These are phyloP conservation scores for Penicillium sp. DNA, from an alignment of 2,329 filamentous ascomycete species.

Conservation along the genomic window DNA sequence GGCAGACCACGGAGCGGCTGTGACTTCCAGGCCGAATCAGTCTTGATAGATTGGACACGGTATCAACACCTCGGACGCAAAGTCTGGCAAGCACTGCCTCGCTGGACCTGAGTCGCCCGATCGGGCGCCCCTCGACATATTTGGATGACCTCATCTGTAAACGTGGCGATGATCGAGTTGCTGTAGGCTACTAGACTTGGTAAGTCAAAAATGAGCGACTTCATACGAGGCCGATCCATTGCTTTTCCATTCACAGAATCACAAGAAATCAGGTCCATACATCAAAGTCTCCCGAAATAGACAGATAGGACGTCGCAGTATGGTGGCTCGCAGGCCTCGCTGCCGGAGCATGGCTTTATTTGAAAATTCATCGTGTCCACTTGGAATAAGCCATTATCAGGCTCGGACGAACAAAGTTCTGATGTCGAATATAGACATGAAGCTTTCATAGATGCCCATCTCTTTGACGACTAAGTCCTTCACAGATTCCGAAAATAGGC, in stretches of 20 bases:
- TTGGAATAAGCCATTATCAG: not conserved
- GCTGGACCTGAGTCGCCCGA: not conserved
- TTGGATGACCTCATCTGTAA: not conserved
- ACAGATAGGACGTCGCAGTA: not conserved
- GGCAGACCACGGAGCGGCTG: not conserved
- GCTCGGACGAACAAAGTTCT: not conserved
- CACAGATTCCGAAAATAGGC: not conserved
- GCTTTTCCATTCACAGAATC: not conserved
- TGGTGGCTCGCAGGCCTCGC: not conserved
- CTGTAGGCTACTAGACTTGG: not conserved
- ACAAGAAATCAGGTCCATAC: not conserved
- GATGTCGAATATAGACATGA: not conserved
- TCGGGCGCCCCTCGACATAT: not conserved
- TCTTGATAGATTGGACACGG: not conserved
- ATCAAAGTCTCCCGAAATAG: not conserved
- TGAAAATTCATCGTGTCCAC: too few species aligned
- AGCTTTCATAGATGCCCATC: not conserved
- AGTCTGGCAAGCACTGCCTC: slow-evolving; percentile 2
- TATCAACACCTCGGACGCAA: not conserved
- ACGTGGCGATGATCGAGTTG: not conserved
- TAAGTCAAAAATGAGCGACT: not conserved
- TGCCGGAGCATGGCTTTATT: too few species aligned
- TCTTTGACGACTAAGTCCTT: not conserved
- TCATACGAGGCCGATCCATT: not conserved
- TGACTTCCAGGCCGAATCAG: not conserved